A percentile compares a stretch with the other conserved stretches of the same genome.
Evolutionary conservation across 2,329 filamentous ascomycete species (phyloP).

Genomic region (Sphaerulina vaccinii): DNA sequence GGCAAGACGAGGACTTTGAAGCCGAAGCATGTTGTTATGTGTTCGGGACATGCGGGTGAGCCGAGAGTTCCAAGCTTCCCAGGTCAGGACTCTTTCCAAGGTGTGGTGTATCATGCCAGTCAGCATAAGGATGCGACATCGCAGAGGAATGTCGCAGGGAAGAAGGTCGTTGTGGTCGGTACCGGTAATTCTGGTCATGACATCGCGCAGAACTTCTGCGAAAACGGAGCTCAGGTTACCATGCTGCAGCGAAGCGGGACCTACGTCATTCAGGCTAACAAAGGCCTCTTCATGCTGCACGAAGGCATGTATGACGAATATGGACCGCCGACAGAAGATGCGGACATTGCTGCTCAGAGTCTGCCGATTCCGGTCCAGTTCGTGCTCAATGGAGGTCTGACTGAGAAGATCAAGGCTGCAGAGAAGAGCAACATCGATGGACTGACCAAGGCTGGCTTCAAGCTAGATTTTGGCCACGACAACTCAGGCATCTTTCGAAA

Average conservation of each 20-base stretch:
- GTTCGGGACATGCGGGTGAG: constrained; percentile 68
- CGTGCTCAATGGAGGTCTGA: constrained; percentile 52
- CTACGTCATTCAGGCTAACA: constrained; percentile 59
- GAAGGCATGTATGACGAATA: constrained; percentile 50
- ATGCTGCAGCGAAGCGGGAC: constrained; percentile 69
- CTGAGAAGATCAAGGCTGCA: constrained; percentile 36
- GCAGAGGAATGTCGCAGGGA: constrained; percentile 31
- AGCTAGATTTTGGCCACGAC: constrained; percentile 58
- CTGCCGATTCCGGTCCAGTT: constrained; percentile 62
- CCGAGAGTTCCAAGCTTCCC: constrained; percentile 54
- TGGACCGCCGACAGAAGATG: constrained; percentile 64
- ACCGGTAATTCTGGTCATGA: constrained; percentile 53
- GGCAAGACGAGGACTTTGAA: constrained; percentile 54
- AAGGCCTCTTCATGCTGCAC: constrained; percentile 51
- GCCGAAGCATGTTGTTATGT: constrained; percentile 64
- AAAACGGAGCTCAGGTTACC: constrained; percentile 66
- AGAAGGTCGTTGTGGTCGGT: constrained; percentile 51
- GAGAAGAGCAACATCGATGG: constrained; percentile 30
- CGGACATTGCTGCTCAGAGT: constrained; percentile 61
- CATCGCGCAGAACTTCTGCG: constrained; percentile 54
- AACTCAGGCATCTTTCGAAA: constrained; percentile 59
- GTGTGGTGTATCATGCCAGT: constrained; percentile 38
- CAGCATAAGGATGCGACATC: constrained; percentile 11
- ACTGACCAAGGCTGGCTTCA: constrained; percentile 60
- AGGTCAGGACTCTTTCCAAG: constrained; percentile 56